Evolutionary conservation across 129 eudicot species (phyloP).

Genomic region (Escallonia rubra): DNA sequence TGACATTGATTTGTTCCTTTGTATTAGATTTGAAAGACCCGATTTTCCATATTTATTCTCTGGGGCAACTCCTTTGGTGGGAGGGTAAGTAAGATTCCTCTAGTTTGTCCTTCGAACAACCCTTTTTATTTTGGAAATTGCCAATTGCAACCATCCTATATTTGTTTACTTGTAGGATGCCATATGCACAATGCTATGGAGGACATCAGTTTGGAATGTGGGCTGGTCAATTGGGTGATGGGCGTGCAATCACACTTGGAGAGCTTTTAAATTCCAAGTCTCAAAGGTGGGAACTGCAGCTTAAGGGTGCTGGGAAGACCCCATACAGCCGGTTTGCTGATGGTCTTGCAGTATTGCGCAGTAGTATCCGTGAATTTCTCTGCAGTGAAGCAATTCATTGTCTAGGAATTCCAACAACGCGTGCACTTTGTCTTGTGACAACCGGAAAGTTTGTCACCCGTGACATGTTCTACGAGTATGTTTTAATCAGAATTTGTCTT

Average conservation of each 20-base stretch:
- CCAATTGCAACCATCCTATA: background rate
- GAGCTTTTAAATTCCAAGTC: conserved; percentile 67
- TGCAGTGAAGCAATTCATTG: conserved; percentile 96
- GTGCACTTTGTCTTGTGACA: conserved; percentile 90
- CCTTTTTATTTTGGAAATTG: background rate
- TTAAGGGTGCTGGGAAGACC: conserved; percentile 95
- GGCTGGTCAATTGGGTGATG: conserved; percentile 99
- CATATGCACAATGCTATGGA: conserved; percentile 97
- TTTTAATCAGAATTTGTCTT: background rate
- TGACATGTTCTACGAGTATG: conserved; percentile 99
- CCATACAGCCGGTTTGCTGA: conserved; percentile 99
- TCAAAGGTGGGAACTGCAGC: conserved; percentile 92
- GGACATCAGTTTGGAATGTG: conserved; percentile 98
- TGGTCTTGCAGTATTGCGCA: conserved; percentile 90
- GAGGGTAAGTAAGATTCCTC: conserved; percentile 54
- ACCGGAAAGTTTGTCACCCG: conserved; percentile 84
- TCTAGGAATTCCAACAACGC: conserved; percentile 93
- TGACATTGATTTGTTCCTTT: background rate
- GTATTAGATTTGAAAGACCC: conserved; percentile 71
- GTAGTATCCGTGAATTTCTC: conserved; percentile 92
- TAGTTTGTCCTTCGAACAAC: background rate
- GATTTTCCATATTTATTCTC: conserved; percentile 77
- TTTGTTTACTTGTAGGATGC: conserved; percentile 28
- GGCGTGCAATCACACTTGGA: conserved; percentile 93
- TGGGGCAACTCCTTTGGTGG: conserved; percentile 78